A percentile compares a stretch with the other conserved stretches of the same genome.
Conservation (phyloP, 2,329 filamentous ascomycete genomes). For the Alternaria triticina region DNA sequence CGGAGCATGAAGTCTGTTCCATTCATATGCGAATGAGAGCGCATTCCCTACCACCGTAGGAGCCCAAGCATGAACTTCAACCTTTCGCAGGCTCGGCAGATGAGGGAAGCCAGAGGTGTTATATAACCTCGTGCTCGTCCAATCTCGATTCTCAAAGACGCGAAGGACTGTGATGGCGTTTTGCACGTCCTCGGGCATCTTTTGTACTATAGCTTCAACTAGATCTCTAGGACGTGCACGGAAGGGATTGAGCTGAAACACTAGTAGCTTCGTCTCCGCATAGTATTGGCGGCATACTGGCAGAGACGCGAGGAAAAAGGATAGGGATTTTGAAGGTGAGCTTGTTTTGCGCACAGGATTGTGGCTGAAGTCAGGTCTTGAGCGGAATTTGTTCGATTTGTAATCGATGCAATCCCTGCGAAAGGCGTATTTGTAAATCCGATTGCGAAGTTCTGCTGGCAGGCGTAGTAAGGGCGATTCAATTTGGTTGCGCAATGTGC, state of each 20-base stretch:
- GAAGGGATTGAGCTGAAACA: fast-evolving
- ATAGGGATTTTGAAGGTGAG: background rate
- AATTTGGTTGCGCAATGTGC: background rate
- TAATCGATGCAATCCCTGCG: background rate
- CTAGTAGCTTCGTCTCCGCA: background rate
- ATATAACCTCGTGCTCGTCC: too few relatives aligned
- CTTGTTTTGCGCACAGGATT: background rate
- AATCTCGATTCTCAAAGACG: too few relatives aligned
- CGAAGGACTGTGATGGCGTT: background rate
- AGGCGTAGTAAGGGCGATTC: background rate
- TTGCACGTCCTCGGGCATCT: background rate
- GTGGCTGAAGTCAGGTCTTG: background rate
- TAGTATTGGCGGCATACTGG: background rate
- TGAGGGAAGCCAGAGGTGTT: too few relatives aligned
- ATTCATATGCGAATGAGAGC: background rate
- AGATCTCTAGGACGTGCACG: fast-evolving
- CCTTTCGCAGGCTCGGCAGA: too few relatives aligned
- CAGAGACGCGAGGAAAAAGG: too few relatives aligned
- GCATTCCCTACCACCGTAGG: background rate
- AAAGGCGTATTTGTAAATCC: background rate
- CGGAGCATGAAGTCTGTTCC: background rate
- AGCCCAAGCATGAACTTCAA: background rate
- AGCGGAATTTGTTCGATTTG: too few relatives aligned
- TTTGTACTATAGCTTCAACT: fast-evolving
- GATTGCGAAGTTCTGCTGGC: background rate